Conservation (phyloP, 2,329 filamentous ascomycete genomes). For the Aspergillus candidus region DNA sequence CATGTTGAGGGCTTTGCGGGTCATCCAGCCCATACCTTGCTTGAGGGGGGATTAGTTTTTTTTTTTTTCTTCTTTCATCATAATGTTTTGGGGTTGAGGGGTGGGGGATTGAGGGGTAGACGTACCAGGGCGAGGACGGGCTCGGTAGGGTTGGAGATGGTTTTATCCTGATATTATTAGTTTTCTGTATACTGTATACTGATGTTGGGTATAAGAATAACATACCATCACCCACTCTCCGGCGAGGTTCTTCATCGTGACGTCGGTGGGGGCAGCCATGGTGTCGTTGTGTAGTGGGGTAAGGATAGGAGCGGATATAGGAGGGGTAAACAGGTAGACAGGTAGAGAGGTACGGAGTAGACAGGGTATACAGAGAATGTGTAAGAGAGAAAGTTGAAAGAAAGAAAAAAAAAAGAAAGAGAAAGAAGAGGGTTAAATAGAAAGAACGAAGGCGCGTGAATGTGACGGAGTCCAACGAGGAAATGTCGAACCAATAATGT, state of each 20-base stretch:
- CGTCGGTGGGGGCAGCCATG: slow-evolving; percentile 66
- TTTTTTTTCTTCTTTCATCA: slow-evolving; percentile 7
- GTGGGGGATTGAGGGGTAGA: neutral
- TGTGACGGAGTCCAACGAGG: neutral
- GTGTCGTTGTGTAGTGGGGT: slow-evolving; percentile 20
- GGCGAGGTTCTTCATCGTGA: slow-evolving; percentile 61
- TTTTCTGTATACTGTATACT: slow-evolving; percentile 3
- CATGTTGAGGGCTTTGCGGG: slow-evolving; percentile 63
- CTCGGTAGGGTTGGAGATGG: slow-evolving; percentile 63
- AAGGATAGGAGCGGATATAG: neutral
- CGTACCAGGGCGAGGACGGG: slow-evolving; percentile 58
- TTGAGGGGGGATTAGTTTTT: slow-evolving; percentile 20
- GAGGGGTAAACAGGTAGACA: neutral
- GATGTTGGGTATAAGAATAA: too few relatives aligned
- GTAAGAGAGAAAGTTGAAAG: neutral
- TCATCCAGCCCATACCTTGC: slow-evolving; percentile 66
- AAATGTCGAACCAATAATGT: neutral
- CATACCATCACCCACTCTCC: slow-evolving; percentile 66
- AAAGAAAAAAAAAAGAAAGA: neutral
- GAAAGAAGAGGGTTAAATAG: neutral
- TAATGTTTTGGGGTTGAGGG: slow-evolving; percentile 2
- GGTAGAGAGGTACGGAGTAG: neutral
- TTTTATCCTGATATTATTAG: slow-evolving; percentile 59
- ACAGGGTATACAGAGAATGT: neutral
- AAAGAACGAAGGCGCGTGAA: neutral